A percentile compares a stretch with the other conserved stretches of the same genome.
Evolutionary conservation across 495 filamentous ascomycete species (phyloP).

Genomic region (Clohesyomyces aquaticus): DNA sequence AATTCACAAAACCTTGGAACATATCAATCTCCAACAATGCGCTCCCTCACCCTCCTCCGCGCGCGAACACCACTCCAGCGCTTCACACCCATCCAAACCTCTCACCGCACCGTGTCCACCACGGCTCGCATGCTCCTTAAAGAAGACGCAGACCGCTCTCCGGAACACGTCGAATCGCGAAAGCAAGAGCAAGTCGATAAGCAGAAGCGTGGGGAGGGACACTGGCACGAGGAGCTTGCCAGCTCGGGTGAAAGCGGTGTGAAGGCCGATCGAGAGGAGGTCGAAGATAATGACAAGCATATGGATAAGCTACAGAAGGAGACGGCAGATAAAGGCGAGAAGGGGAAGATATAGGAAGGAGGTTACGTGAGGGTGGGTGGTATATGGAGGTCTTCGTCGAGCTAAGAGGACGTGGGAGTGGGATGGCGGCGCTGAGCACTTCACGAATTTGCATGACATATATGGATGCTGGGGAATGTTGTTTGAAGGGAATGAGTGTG

Average conservation of each 20-base stretch:
- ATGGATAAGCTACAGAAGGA: conserved; percentile 47
- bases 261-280: conserved; percentile 43
- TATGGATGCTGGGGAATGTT: too few species aligned
- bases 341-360: conserved; percentile 18
- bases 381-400: too few species aligned
- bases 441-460: too few species aligned
- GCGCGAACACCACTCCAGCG: too few species aligned
- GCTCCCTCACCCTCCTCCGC: too few species aligned
- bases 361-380: too few species aligned
- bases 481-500: too few species aligned
- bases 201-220: conserved; percentile 43
- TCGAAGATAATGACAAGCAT: conserved; percentile 42
- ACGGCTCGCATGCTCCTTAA: conserved; percentile 23
- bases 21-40: too few species aligned
- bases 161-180: conserved; percentile 40
- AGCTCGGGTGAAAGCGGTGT: conserved; percentile 41
- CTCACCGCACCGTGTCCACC: not conserved
- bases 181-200: conserved; percentile 46
- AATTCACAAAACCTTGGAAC: too few species aligned
- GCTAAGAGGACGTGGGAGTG: too few species aligned
- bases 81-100: not conserved
- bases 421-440: too few species aligned
- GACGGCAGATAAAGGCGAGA: conserved; percentile 41
- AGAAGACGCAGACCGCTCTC: conserved; percentile 40
- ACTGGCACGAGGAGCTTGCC: conserved; percentile 45